Conservation (phyloP, 305 asterid species). For the Fraxinus sp. region DNA sequence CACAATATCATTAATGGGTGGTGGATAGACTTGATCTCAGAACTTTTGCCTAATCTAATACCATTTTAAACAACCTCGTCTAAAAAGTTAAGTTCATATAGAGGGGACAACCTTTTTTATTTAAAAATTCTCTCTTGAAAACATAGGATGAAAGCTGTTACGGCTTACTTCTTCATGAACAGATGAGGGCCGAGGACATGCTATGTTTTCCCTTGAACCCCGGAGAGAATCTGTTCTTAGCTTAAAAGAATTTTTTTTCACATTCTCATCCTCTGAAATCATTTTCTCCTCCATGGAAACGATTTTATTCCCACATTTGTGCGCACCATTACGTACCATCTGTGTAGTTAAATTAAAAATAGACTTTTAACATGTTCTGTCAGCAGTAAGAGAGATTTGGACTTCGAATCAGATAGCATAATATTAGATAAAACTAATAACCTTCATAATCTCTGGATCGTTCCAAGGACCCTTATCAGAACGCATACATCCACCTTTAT, state of each 20-base stretch:
- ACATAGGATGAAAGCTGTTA: background rate
- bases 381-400: background rate
- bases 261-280: conserved; percentile 56
- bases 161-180: conserved; percentile 61
- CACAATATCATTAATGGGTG: background rate
- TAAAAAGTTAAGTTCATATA: background rate
- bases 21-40: background rate
- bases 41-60: background rate
- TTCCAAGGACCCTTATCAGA: conserved; percentile 99
- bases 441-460: conserved; percentile 87
- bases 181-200: conserved; percentile 47
- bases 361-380: conserved; percentile 18
- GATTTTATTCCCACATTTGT: conserved; percentile 58
- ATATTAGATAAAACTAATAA: conserved; percentile 16
- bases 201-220: conserved; percentile 16
- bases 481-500: conserved; percentile 81
- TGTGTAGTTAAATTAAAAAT: conserved; percentile 30
- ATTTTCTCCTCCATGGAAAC: conserved; percentile 60
- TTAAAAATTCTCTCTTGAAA: background rate
- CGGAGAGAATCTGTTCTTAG: conserved; percentile 35
- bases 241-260: conserved; percentile 50
- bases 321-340: conserved; percentile 91
- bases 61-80: background rate
- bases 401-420: conserved; percentile 4
- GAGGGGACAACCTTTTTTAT: background rate